Percentiles rank a stretch among this genome's conserved stretches.
Evolutionary conservation across 345 rosid genomes (phyloP).

Genomic region (Populus simonii): DNA sequence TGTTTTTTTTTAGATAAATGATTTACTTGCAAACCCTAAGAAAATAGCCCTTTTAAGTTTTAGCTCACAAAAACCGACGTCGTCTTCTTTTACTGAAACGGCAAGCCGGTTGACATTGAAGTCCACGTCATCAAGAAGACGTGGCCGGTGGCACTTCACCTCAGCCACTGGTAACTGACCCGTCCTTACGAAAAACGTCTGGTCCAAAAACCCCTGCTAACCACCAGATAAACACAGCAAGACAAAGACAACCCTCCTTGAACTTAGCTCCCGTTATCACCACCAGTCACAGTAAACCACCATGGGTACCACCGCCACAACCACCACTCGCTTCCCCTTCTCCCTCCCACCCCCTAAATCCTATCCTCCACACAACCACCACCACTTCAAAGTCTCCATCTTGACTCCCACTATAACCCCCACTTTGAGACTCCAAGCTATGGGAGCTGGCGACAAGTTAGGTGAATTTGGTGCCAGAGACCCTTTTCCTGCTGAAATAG

Average conservation of each 20-base stretch:
- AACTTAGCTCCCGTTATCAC: conserved; percentile 1
- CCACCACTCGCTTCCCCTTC: conserved; percentile 34
- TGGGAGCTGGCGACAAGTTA: conserved; percentile 26
- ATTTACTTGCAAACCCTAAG: no score
- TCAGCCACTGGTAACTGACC: not conserved
- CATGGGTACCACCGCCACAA: not conserved
- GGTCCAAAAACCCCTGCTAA: not conserved
- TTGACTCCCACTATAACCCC: conserved; percentile 3
- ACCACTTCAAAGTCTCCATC: conserved; percentile 2
- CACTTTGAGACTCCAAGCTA: conserved; percentile 23
- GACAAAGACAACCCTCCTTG: not conserved
- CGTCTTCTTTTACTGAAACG: not conserved
- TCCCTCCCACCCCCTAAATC: conserved; percentile 19
- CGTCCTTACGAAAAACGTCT: not conserved
- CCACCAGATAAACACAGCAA: conserved; percentile 24
- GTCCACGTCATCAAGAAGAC: not conserved
- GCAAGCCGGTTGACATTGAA: not conserved
- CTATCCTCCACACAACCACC: conserved; percentile 18
- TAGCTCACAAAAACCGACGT: not conserved
- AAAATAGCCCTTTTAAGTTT: no score
- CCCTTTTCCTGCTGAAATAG: conserved; percentile 77
- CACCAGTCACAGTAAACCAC: not conserved
- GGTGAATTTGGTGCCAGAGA: conserved; percentile 78
- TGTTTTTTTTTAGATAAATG: no score
- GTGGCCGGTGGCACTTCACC: not conserved